Conservation (phyloP, 169 alveolate species). For the Miamiensis avidus region DNA sequence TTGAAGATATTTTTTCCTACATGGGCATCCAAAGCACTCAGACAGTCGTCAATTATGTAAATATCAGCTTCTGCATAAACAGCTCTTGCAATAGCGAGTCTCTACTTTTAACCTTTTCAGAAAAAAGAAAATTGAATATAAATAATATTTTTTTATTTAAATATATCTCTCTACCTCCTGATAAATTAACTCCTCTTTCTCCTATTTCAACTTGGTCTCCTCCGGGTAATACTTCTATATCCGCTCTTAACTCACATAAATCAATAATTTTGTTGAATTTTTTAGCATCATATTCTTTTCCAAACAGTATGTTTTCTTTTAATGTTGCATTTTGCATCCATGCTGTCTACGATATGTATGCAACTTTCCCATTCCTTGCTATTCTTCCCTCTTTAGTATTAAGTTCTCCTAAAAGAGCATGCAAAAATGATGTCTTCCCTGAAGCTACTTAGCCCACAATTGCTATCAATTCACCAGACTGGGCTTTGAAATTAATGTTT, state of each 20-base stretch:
- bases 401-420: constrained; percentile 83
- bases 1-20: constrained; percentile 66
- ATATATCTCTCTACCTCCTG: constrained; percentile 41
- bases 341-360: constrained; percentile 58
- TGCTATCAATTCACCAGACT: constrained; percentile 70
- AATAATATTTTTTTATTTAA: constrained; percentile 38
- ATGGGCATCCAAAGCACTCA: constrained; percentile 70
- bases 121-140: constrained; percentile 57
- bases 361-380: constrained; percentile 38
- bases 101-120: constrained; percentile 66
- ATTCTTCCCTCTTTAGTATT: constrained; percentile 4
- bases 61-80: constrained; percentile 62
- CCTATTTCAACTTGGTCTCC: constrained; percentile 71
- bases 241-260: constrained; percentile 62
- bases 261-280: constrained; percentile 65
- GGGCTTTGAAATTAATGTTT: constrained; percentile 47
- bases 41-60: constrained; percentile 60
- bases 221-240: constrained; percentile 34
- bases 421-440: constrained; percentile 72
- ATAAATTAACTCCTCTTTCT: constrained; percentile 38
- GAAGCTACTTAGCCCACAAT: constrained; percentile 84
- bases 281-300: constrained; percentile 70
- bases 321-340: constrained; percentile 84
- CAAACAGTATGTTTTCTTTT: constrained; percentile 90
- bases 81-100: constrained; percentile 67